These are phyloP conservation scores for Neurospora sp. DNA, from an alignment of 495 filamentous ascomycete genomes.

Conservation along the genomic window DNA sequence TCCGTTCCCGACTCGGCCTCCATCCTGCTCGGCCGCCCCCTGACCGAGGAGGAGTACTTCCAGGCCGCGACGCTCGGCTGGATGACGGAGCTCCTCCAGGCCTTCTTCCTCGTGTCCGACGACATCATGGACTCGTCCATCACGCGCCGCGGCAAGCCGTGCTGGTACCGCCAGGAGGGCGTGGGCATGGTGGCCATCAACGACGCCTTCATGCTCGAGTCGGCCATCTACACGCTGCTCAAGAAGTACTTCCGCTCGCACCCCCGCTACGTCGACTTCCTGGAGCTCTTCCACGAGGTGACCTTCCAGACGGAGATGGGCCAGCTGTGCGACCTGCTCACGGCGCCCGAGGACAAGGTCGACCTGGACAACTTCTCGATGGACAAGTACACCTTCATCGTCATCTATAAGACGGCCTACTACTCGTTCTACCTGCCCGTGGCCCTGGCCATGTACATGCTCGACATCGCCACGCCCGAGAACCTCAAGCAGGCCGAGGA, in stretches of 20 bases:
- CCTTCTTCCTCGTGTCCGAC: conserved; percentile 96
- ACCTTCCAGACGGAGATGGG: conserved; percentile 91
- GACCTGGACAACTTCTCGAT: conserved; percentile 88
- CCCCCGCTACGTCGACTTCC: conserved; percentile 72
- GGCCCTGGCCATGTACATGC: conserved; percentile 74
- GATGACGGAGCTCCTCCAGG: conserved; percentile 95
- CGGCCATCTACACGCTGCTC: conserved; percentile 77
- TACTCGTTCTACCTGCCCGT: conserved; percentile 98
- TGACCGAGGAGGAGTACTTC: conserved; percentile 75
- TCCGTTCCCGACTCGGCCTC: conserved; percentile 87
- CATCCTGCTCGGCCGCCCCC: conserved; percentile 61
- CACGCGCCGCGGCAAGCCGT: conserved; percentile 85
- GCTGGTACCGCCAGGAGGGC: conserved; percentile 82
- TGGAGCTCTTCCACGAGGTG: conserved; percentile 93
- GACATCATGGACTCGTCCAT: conserved; percentile 97
- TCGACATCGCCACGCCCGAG: conserved; percentile 67
- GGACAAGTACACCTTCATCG: conserved; percentile 95
- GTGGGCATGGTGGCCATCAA: conserved; percentile 97
- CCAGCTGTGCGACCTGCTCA: conserved; percentile 88
- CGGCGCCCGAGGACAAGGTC: conserved; percentile 84
- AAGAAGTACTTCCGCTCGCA: conserved; percentile 87
- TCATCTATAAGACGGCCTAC: conserved; percentile 98
- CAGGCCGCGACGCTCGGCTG: conserved; percentile 78
- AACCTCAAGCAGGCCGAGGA: conserved; percentile 81
- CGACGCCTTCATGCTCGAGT: conserved; percentile 93